Conservation (phyloP, 768 basidiomycete genomes). For the Macrolepiota albuminosa region DNA sequence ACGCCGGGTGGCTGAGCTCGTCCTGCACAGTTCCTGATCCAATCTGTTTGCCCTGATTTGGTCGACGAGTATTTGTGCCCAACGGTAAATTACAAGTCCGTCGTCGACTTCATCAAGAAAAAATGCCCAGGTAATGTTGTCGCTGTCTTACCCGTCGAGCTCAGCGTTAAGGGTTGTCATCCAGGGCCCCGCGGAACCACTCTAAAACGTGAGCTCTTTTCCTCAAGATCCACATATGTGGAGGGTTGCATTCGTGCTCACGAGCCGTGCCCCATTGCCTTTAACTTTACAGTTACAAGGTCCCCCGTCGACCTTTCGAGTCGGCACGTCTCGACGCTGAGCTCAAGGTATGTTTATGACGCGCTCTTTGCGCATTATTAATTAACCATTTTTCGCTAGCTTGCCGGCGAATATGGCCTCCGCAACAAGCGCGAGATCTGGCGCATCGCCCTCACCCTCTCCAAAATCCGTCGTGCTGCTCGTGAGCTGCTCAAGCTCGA, state of each 20-base stretch:
- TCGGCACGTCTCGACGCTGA: constrained; percentile 99
- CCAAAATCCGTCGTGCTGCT: constrained; percentile 99
- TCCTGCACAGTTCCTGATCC: constrained; percentile 62
- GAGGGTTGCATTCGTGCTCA: constrained; percentile 65
- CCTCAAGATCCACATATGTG: constrained; percentile 67
- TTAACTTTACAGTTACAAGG: constrained; percentile 83
- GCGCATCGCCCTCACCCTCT: constrained; percentile 97
- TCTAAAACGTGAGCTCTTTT: constrained; percentile 83
- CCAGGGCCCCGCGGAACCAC: constrained; percentile 88
- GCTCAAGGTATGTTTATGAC: constrained; percentile 70
- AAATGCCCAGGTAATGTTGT: constrained; percentile 78
- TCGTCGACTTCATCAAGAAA: constrained; percentile 52
- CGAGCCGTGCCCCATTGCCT: constrained; percentile 63
- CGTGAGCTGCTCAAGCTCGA: constrained; percentile 99
- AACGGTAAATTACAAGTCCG: constrained; percentile 21
- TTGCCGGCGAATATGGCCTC: constrained; percentile 99
- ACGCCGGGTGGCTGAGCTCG: constrained; percentile 57
- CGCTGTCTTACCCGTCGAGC: constrained; percentile 9
- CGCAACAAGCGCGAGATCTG: constrained; percentile 99
- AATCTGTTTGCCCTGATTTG: constrained; percentile 37
- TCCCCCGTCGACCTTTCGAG: constrained; percentile 95
- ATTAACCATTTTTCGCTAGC: constrained; percentile 41
- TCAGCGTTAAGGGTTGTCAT: constrained; percentile 24
- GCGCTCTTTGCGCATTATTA: background rate
- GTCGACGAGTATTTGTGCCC: constrained; percentile 17